A percentile compares a stretch with the other conserved stretches of the same genome.
Conservation (phyloP, 1,284 basidiomycete species). For the Leccinum solheimii region DNA sequence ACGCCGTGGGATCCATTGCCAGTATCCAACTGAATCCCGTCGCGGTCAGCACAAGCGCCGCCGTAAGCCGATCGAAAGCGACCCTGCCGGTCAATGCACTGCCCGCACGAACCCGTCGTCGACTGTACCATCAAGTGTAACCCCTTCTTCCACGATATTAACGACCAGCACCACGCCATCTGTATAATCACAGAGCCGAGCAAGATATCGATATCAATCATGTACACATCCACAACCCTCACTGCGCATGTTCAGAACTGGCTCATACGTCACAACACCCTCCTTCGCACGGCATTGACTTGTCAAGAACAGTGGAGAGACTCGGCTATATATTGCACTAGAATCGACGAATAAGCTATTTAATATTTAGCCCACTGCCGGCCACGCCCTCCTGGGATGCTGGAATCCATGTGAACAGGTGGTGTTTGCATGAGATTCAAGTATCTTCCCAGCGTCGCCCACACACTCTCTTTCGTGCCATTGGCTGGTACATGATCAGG, state of each 20-base stretch:
- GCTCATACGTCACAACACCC: conserved; percentile 7
- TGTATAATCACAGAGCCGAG: conserved; percentile 17
- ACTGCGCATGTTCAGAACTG: conserved; percentile 15
- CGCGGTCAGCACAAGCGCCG: conserved; percentile 52
- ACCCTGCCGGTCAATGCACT: conserved; percentile 25
- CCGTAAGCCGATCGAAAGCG: conserved; percentile 33
- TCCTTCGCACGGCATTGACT: conserved; percentile 12
- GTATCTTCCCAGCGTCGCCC: conserved; percentile 9
- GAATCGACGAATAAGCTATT: conserved; percentile 25
- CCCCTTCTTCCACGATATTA: conserved; percentile 21
- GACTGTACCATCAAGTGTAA: conserved; percentile 19
- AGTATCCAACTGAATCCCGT: conserved; percentile 53
- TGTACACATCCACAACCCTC: conserved; percentile 4
- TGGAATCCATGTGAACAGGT: conserved; percentile 13
- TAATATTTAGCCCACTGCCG: conserved; percentile 25
- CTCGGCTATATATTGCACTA: conserved; percentile 31
- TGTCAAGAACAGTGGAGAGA: conserved; percentile 21
- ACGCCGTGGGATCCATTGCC: conserved; percentile 47
- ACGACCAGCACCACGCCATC: conserved; percentile 24
- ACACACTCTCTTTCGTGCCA: conserved; percentile 7
- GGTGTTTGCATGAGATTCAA: conserved; percentile 23
- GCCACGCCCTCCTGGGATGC: conserved; percentile 13
- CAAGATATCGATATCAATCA: conserved; percentile 17
- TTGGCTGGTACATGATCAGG: conserved; percentile 19
- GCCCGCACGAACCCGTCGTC: conserved; percentile 27